Evolutionary conservation across 2,329 filamentous ascomycete genomes (phyloP).

Genomic region (Alternaria triticina): DNA sequence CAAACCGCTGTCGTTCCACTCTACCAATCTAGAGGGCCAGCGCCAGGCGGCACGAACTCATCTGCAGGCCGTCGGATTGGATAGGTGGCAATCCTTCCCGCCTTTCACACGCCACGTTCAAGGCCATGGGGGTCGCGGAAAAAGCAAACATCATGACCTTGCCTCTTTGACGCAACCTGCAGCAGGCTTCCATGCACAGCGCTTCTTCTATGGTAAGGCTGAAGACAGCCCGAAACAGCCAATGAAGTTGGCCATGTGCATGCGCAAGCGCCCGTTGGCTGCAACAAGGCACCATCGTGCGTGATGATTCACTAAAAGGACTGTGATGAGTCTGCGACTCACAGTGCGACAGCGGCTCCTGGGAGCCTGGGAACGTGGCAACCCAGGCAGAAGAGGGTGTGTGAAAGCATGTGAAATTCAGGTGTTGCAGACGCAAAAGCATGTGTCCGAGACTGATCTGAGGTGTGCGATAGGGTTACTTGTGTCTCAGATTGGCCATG

Average conservation of each 20-base stretch:
- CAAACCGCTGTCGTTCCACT: neutral
- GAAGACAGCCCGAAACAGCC: slow-evolving; percentile 7
- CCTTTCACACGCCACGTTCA: slow-evolving; percentile 4
- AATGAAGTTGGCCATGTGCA: slow-evolving; percentile 8
- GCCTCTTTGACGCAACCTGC: slow-evolving; percentile 7
- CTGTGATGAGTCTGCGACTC: slow-evolving; percentile 17
- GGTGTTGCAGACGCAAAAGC: slow-evolving; percentile 12
- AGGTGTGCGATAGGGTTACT: slow-evolving; percentile 19
- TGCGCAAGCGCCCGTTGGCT: slow-evolving; percentile 18
- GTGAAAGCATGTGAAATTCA: slow-evolving; percentile 9
- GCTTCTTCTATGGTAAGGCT: slow-evolving; percentile 16
- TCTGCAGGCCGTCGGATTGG: slow-evolving; percentile 5
- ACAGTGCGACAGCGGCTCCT: slow-evolving; percentile 9
- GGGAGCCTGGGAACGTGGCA: slow-evolving; percentile 5
- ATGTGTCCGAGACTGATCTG: slow-evolving; percentile 16
- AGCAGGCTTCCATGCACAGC: slow-evolving; percentile 12
- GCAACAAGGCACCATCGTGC: neutral
- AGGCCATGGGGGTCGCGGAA: slow-evolving; percentile 1
- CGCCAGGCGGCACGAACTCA: neutral
- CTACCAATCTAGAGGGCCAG: slow-evolving; percentile 1
- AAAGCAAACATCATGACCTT: slow-evolving; percentile 2
- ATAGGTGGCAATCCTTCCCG: slow-evolving; percentile 4
- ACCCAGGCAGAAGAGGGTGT: slow-evolving; percentile 10
- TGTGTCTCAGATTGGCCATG: slow-evolving; percentile 38
- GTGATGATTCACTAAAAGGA: slow-evolving; percentile 8